Conservation (phyloP, 768 basidiomycete species). For the Serendipita sp. region DNA sequence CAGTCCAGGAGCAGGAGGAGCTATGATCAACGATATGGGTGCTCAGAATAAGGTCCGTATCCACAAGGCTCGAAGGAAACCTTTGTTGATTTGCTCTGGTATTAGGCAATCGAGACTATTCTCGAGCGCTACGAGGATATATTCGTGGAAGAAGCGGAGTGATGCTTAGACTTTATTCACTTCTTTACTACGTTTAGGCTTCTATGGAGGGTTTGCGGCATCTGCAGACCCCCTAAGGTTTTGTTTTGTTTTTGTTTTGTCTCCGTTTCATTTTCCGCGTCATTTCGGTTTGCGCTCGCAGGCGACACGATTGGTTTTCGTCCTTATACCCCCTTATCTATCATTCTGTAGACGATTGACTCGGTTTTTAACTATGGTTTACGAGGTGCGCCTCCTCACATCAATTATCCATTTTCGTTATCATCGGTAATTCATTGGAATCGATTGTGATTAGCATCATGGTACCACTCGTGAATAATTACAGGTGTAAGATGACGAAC, state of each 20-base stretch:
- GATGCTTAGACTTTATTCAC: background rate
- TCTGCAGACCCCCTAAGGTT: background rate
- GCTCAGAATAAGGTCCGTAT: conserved; percentile 46
- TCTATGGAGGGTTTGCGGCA: background rate
- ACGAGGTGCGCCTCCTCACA: too few relatives aligned
- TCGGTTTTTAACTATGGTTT: too few relatives aligned
- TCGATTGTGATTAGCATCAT: too few relatives aligned
- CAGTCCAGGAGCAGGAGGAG: conserved; percentile 21
- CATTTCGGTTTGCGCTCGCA: background rate
- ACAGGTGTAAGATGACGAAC: background rate
- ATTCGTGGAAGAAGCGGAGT: conserved; percentile 62
- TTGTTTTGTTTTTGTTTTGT: background rate
- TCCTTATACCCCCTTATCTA: too few relatives aligned
- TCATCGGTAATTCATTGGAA: too few relatives aligned
- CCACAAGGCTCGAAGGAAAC: background rate
- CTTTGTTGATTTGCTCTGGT: background rate
- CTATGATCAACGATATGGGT: conserved; percentile 28
- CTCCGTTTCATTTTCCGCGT: background rate
- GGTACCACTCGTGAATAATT: too few relatives aligned
- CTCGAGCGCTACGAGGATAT: conserved; percentile 89
- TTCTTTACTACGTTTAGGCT: background rate
- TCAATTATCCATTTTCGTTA: too few relatives aligned
- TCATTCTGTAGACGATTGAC: too few relatives aligned
- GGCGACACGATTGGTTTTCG: too few relatives aligned
- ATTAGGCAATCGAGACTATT: conserved; percentile 86